Evolutionary conservation across 2,329 filamentous ascomycete species (phyloP), one percentile per base, ranked within the genome.

Genomic region (Botrytis deweyae): DNA sequence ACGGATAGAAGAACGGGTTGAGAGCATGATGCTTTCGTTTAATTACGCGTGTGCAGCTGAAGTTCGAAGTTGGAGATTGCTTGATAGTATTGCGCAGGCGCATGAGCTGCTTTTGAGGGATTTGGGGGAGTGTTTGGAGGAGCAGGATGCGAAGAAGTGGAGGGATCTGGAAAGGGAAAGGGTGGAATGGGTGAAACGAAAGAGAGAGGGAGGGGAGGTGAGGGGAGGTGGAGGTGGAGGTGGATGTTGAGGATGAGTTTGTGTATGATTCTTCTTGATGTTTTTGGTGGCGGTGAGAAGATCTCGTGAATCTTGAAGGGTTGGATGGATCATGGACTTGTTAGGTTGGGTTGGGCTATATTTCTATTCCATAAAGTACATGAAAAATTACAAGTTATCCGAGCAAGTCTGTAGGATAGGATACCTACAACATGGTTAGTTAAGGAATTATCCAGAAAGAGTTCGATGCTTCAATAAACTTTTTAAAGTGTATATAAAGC

Each of bases 401-500:
- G 2, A 55, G 49, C 12, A 1, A n/a, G 12, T 3, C 6, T n/a
- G 2, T n/a, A 5, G 12, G 12, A 55, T 55, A n/a, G 12, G 12
- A 55, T 55, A n/a, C 25, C 46, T 52, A 25, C 3, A 42, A 12
- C 5, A 42, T 44, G 42, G 18, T 20, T 44, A 20, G 7, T 44
- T 44, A 20, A 20, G 12, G n/a, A 55, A 12, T 16, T 14, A 25
- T n/a, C 1, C 12, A 5, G 14, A 25, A 16, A n/a, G 49, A 55
- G 25, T 16, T 55, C 16, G 25, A 55, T 55, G 16, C 25, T n/a
- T n/a, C 5, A n/a, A 16, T 14, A 1, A 1, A 55, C 12, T 55
- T n/a, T n/a, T 0, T n/a, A 16, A 1, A 14, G 0, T 16, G 12
- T n/a, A 6, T 18, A 12, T 18, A 1, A 14, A 16, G 14, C 12